Evolutionary conservation across 768 basidiomycete genomes (phyloP), one percentile per base, ranked within the genome.

Genomic region (Tricholoma matsutake): DNA sequence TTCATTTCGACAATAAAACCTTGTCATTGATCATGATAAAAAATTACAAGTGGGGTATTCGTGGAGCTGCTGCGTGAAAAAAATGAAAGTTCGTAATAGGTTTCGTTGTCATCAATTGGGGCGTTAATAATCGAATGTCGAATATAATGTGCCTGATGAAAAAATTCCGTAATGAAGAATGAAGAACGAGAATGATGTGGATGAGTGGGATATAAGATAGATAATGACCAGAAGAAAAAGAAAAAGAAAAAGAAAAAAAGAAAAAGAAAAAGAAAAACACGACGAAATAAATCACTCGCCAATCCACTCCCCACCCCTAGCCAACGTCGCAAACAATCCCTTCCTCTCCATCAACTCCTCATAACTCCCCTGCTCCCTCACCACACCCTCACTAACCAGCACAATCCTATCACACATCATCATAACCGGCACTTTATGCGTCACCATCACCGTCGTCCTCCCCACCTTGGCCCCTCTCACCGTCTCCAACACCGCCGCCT

Each of bases 401-500:
- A 97, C 65, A 34, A 98, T 86, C 34, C 93, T 82, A 73, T 98
- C 94, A 74, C 96, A 98, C 84, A 91, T 86, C 71, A 80, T 81
- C 96, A 98, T 98, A 31, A 93, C 86, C 47, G 86, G 83, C 31
- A 94, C 72, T 73, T 96, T 96, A 76, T 98, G 96, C 11, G 96
- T 98, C 65, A 98, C 86, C 83, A 98, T 89, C 64, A 98, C 73
- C 59, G 92, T 94, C 63, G 94, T 96, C 58, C 87, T 78, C 20
- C 86, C 85, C n/a, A 79, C 72, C 76, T 84, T 86, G 14, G 86
- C 86, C 29, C 75, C 69, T 60, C 77, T 76, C 54, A 96, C 86
- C 7, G 92, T 88, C 58, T 92, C 87, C 67, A 98, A 74, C 14
- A 98, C 89, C 16, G 84, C 87, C 1, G 83, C 81, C 75, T 95